Evolutionary conservation across 805 yeast species (phyloP), one percentile per base, ranked within the genome.

Genomic region (Starmerella asiatica): DNA sequence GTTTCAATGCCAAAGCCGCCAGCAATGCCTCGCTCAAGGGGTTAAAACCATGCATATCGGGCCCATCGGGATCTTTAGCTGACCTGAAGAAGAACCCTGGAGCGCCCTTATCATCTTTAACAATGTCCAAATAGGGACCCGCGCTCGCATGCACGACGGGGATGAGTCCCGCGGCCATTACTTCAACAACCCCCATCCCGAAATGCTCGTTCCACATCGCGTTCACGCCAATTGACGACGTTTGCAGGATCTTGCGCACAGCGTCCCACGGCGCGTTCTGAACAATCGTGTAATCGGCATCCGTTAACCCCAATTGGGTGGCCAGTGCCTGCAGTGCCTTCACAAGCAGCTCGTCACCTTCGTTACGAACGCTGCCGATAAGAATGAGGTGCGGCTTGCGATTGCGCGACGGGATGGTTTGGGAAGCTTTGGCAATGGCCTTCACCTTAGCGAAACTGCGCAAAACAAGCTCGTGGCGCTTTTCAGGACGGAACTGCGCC

Each of bases 181-280:
- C 83, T 59, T 91, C 99, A 6, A 91, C 98, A 4, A 91, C 88
- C 1, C 94, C 88, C 53, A 91, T 91, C 16, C 99, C 99, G 58
- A 91, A 91, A 63, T 91, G 99, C 63, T 91, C 99, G 60, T 91
- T 91, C 98, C 98, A 91, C 99, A 91, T 91, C 23, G 94, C 85
- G 54, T 91, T 88, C 29, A 91, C 64, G 4, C 98, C 98, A 53
- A 73, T 75, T 20, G 75, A 71, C 3, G 84, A 71, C 12, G 58
- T 61, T 11, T 62, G 51, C 26, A 93, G 63, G 39, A 72, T 67
- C 21, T 61, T 54, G 38, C 73, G 62, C 12, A 93, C 75, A 15
- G 65, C 68, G 1, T 64, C 67, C 62, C 82, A 82, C 8, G 83
- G 68, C 21, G 88, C 79, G 60, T 91, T 93, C 4, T 80, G 68